Base-by-base conservation (phyloP, 805 yeast genomes). In the Teunomyces stri region DNA sequence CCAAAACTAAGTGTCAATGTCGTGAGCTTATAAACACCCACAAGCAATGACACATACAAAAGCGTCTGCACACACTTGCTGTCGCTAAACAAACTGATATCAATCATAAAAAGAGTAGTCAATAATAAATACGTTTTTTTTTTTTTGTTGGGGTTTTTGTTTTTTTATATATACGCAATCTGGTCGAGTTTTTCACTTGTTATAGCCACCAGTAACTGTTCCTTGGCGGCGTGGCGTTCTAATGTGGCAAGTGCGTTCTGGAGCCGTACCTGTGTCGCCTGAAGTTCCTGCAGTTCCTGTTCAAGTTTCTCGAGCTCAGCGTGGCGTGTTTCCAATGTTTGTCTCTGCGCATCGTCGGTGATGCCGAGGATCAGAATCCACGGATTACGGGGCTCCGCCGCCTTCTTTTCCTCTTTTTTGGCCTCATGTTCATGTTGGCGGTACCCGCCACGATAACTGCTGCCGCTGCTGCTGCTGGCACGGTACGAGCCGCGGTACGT, bases 21-120 rank as follows among this genome's bases (percentile, higher is more conserved):
- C 30, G 87, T 78, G 34, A 83, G 54, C 61, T 86, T 85, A 56
- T 73, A 64, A 2, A 81, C 76, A 36, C 96, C 96, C 40, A 83
- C 67, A n/a, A 77, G 66, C 28, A 86, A 66, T 1, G 81, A 72
- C 1, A 50, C 56, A 43, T 54, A 57, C 20, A 65, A 49, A 5
- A 58, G 41, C 13, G 50, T 60, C 50, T 55, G 57, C 20, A 44
- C 48, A 36, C 30, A 20, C 18, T 58, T 54, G 55, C 50, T 44
- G 35, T 49, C 47, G 44, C 54, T 38, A 45, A 48, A 21, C 51
- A 44, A 7, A 45, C 44, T 25, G 39, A 38, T 18, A 16, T 46
- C 43, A 29, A 12, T n/a, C 31, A 13, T 13, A 18, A 35, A 35
- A 35, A 35, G n/a, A 21, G 38, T 11, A 9, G 22, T n/a, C 4